phyloP scores from a whole-genome alignment of 2,329 filamentous ascomycete species.

The Penicillium corylophilum region DNA sequence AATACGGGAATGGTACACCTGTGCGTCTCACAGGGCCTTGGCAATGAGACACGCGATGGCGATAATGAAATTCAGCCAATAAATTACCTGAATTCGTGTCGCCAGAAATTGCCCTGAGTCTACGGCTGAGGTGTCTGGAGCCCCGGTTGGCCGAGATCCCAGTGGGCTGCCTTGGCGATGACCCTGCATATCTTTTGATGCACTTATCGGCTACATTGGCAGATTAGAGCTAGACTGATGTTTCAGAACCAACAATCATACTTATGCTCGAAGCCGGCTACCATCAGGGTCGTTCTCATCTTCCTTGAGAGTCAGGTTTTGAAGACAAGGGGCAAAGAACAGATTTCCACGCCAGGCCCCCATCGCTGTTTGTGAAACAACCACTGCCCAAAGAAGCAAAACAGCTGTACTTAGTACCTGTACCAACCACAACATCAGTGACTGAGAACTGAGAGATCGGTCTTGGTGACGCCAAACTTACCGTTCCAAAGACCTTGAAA shows the following conservation, averaged over 20 bases:
- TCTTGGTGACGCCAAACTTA: conserved; percentile 4
- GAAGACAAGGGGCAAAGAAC: conserved; percentile 53
- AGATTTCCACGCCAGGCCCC: conserved; percentile 48
- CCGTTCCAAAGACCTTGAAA: conserved; percentile 54
- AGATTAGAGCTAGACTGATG: neutral
- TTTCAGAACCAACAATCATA: neutral
- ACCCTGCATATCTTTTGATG: neutral
- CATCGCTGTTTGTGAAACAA: conserved; percentile 46
- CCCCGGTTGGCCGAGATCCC: neutral
- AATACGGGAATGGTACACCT: conserved; percentile 11
- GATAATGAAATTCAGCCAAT: conserved; percentile 10
- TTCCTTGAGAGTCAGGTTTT: conserved; percentile 30
- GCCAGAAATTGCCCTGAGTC: conserved; percentile 12
- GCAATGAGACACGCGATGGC: neutral
- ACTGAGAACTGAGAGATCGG: neutral
- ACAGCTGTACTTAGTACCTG: conserved; percentile 49
- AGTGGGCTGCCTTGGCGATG: neutral
- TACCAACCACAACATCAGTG: neutral
- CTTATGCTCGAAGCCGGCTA: conserved; percentile 10
- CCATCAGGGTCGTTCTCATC: conserved; percentile 10
- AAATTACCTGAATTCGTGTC: neutral
- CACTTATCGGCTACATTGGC: neutral
- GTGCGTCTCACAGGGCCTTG: conserved; percentile 7
- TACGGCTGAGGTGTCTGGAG: conserved; percentile 1
- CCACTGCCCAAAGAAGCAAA: conserved; percentile 52